phyloP scores from a whole-genome alignment of 2,329 filamentous ascomycete genomes.

The Pseudocercospora cruenta region DNA sequence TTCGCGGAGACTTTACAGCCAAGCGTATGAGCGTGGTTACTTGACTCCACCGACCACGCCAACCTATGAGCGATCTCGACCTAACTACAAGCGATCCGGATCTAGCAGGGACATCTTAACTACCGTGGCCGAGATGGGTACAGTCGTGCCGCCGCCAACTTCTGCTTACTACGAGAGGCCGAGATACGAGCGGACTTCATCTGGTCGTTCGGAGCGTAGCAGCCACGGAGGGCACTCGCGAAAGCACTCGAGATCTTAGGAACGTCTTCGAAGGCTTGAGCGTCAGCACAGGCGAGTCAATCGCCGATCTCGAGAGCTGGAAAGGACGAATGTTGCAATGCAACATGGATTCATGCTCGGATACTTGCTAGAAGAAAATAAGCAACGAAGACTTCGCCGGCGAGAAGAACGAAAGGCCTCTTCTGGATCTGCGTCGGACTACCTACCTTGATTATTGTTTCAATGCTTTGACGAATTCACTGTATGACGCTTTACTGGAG shows the following conservation, averaged over 20 bases:
- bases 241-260: not conserved
- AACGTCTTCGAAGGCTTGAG: not conserved
- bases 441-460: not conserved
- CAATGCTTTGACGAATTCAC: not conserved
- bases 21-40: conserved; percentile 3
- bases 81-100: not conserved
- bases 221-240: not conserved
- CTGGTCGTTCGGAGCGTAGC: not conserved
- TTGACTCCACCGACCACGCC: not conserved
- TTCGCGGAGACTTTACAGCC: conserved; percentile 20
- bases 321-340: not conserved
- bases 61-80: not conserved
- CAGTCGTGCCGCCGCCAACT: not conserved
- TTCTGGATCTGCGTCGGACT: not conserved
- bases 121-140: not conserved
- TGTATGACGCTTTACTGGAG: not conserved
- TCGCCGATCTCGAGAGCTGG: not conserved
- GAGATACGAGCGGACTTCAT: not conserved
- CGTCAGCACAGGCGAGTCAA: not conserved
- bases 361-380: not conserved
- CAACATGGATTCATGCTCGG: not conserved
- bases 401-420: not conserved
- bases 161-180: not conserved
- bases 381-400: not conserved
- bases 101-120: conserved; percentile 2